Evolutionary conservation across 352 stramenopile species (phyloP).

Genomic region (Pythium volutum): DNA sequence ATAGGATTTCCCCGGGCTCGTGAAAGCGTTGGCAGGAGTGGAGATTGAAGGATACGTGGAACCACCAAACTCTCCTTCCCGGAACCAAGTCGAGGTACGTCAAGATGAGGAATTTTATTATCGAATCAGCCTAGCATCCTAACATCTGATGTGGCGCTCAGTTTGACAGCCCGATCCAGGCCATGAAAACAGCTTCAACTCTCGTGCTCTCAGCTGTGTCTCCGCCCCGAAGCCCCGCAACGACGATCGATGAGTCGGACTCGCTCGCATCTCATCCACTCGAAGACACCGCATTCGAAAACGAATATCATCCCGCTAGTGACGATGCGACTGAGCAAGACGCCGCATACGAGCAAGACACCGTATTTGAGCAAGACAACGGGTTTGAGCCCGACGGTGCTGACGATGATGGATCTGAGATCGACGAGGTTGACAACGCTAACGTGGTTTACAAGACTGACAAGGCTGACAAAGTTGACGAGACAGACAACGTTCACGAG

Average conservation of each 20-base stretch:
- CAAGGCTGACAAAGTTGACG: too few species aligned
- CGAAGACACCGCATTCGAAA: background rate
- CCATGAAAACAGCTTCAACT: constrained; percentile 21
- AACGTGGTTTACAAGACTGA: too few species aligned
- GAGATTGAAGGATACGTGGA: constrained; percentile 26
- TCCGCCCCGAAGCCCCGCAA: constrained; percentile 7
- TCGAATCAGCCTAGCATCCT: background rate
- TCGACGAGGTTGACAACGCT: background rate
- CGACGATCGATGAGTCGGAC: constrained; percentile 4
- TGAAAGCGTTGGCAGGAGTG: constrained; percentile 22
- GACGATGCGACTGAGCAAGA: background rate
- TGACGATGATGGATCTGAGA: background rate
- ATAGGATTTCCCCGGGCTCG: constrained; percentile 26
- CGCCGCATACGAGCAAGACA: background rate
- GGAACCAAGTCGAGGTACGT: constrained; percentile 12
- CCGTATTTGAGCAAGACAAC: background rate
- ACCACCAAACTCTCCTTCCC: background rate
- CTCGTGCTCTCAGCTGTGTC: constrained; percentile 6
- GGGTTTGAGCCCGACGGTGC: background rate
- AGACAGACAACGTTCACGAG: background rate
- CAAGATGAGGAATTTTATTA: background rate
- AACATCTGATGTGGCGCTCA: background rate
- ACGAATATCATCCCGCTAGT: background rate
- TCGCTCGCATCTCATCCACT: background rate
- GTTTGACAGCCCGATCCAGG: constrained; percentile 27